Base-by-base conservation (phyloP, 164 flowering plant species). In the Hamamelis virginiana region DNA sequence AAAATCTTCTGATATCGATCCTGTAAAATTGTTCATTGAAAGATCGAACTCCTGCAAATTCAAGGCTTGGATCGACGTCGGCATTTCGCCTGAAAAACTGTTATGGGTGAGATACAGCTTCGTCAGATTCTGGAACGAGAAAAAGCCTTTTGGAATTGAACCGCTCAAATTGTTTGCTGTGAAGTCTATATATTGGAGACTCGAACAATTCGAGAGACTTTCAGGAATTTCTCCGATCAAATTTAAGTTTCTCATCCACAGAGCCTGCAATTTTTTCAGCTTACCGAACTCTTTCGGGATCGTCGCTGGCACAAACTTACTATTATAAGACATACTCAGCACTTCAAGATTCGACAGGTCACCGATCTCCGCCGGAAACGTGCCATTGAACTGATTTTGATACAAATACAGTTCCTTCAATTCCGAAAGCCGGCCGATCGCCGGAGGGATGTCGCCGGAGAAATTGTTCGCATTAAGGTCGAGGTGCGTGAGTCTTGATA, bases 161-260 rank as follows among this genome's bases (percentile, higher is more conserved):
- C 94, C 92, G 11, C 21, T 75, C 71, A 94, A 52, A 3, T 68
- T 23, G 64, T 90, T 87, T 0, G 19, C 19, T 0, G 83, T 51
- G 25, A 91, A 67, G 68, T 90, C 90, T 76, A 94, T 63, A 15
- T 33, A 55, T 68, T 73, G 83, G 0, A 91, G 72, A 51, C 78
- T 74, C 9, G 67, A 6, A 23, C 89, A 65, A 57, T 75, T 69
- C 0, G 38, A 62, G 8, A 89, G 47, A 1, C 68, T 59, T 27
- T 72, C 78, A 0, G 97, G 93, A 25, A 93, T 78, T 27, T 75
- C 75, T 8, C 98, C 98, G 41, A 82, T 71, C 80, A 89, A 66
- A 59, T 81, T 83, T 25, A 81, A 4, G 0, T 59, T 8, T 0
- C 45, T 26, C 75, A 87, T 75, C 88, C 80, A 84, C 18, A 91